phyloP scores from a whole-genome alignment of 495 filamentous ascomycete genomes.

The Hyaloscypha hepaticicola region DNA sequence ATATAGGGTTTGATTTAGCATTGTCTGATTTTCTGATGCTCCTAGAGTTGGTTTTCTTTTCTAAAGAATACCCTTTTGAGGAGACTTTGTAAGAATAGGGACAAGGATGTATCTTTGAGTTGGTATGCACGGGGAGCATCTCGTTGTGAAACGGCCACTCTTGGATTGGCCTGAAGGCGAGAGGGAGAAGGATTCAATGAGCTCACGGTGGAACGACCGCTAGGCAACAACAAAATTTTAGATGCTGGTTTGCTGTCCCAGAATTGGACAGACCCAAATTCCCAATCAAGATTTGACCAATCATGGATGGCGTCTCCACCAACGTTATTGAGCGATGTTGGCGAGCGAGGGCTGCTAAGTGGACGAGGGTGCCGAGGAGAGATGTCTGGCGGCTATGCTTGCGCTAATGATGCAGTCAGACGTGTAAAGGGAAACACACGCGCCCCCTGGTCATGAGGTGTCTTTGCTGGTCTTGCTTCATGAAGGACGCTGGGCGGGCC shows the following conservation, averaged over 20 bases:
- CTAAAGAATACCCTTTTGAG: neutral
- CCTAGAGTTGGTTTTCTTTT: neutral
- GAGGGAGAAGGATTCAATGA: neutral
- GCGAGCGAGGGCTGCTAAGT: neutral
- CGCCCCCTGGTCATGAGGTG: neutral
- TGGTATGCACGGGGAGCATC: neutral
- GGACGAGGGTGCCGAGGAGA: neutral
- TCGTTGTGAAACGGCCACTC: neutral
- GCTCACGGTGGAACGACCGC: neutral
- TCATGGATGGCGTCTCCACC: neutral
- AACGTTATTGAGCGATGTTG: neutral
- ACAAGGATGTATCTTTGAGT: neutral
- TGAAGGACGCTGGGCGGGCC: no score
- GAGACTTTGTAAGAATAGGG: neutral
- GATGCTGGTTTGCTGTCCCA: conserved; percentile 1
- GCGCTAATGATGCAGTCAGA: conserved; percentile 22
- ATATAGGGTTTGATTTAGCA: neutral
- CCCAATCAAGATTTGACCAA: neutral
- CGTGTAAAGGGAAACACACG: conserved; percentile 1
- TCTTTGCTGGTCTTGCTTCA: neutral
- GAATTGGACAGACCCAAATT: neutral
- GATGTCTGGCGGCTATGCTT: conserved; percentile 21
- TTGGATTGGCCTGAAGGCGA: neutral
- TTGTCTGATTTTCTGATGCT: neutral
- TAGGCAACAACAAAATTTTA: conserved; percentile 3